A percentile compares a stretch with the other conserved stretches of the same genome.
Evolutionary conservation across 352 stramenopile species (phyloP).

Genomic region (Phytophthora aleatoria): DNA sequence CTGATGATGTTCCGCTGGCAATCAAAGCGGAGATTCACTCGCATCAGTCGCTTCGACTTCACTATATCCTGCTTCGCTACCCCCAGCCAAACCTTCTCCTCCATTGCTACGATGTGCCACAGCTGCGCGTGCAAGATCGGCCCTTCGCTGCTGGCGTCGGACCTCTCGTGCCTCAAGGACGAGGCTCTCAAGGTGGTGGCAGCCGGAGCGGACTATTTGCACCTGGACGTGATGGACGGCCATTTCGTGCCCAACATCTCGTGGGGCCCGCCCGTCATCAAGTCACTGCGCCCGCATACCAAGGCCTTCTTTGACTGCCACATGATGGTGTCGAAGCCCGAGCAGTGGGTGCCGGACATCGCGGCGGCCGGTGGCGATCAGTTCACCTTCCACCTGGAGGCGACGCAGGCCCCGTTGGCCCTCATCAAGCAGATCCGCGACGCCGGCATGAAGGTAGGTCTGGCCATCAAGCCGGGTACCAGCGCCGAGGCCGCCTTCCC

Average conservation of each 20-base stretch:
- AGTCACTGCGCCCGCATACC: slow-evolving; percentile 88
- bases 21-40: slow-evolving; percentile 12
- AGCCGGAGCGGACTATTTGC: slow-evolving; percentile 94
- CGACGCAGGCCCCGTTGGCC: slow-evolving; percentile 67
- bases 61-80: not conserved
- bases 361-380: slow-evolving; percentile 93
- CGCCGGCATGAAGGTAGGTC: slow-evolving; percentile 94
- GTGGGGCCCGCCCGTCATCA: slow-evolving; percentile 96
- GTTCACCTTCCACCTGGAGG: slow-evolving; percentile 97
- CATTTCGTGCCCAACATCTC: slow-evolving; percentile 98
- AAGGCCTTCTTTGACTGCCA: slow-evolving; percentile 96
- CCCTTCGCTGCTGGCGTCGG: slow-evolving; percentile 94
- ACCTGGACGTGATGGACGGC: slow-evolving; percentile 99
- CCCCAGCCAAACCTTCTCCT: not conserved
- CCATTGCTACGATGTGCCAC: slow-evolving; percentile 68
- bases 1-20: slow-evolving; percentile 23
- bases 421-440: slow-evolving; percentile 87
- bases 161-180: slow-evolving; percentile 93
- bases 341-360: slow-evolving; percentile 96
- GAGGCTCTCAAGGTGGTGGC: slow-evolving; percentile 91
- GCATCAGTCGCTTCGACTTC: slow-evolving; percentile 7
- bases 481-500: slow-evolving; percentile 86
- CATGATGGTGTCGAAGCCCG: slow-evolving; percentile 97
- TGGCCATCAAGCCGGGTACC: slow-evolving; percentile 96
- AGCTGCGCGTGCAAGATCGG: slow-evolving; percentile 89